A percentile compares a stretch with the other conserved stretches of the same genome.
Conservation (phyloP, 2,329 filamentous ascomycete species). For the Epichloe sp. region DNA sequence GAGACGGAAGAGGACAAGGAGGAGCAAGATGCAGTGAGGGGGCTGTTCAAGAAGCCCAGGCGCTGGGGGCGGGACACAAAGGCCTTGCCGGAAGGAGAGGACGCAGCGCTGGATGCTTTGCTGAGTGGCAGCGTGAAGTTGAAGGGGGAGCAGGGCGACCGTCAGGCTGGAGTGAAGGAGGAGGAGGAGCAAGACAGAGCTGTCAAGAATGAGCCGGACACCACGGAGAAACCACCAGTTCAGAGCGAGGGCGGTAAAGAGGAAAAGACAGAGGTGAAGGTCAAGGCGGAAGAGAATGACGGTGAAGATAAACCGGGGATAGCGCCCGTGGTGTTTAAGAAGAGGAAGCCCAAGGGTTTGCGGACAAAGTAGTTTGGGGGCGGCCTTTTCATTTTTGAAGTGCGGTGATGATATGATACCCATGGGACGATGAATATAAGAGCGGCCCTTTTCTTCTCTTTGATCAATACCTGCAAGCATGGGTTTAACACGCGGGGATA, state of each 20-base stretch:
- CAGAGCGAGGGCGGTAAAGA: neutral
- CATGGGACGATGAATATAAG: neutral
- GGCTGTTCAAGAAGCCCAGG: slow-evolving; percentile 45
- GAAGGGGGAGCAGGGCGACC: slow-evolving; percentile 11
- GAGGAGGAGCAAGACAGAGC: slow-evolving; percentile 16
- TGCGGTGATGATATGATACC: slow-evolving; percentile 3
- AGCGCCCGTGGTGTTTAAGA: slow-evolving; percentile 59
- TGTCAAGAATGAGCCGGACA: slow-evolving; percentile 1
- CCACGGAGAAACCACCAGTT: neutral
- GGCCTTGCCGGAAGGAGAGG: slow-evolving; percentile 32
- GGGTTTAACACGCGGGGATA: no score
- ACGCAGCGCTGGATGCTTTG: slow-evolving; percentile 50
- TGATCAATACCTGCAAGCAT: no score
- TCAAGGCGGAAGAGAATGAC: slow-evolving; percentile 29
- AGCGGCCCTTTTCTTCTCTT: neutral
- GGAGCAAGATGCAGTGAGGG: slow-evolving; percentile 43
- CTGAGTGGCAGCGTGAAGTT: slow-evolving; percentile 24
- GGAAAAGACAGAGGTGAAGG: slow-evolving; percentile 5
- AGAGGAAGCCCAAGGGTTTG: slow-evolving; percentile 57
- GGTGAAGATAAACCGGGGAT: slow-evolving; percentile 10
- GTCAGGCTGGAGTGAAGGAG: slow-evolving; percentile 22
- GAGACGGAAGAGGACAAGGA: slow-evolving; percentile 47
- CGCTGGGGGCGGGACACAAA: slow-evolving; percentile 41
- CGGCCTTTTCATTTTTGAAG: neutral
- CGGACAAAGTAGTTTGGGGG: slow-evolving; percentile 37